Conservation (phyloP, 2,329 filamentous ascomycete genomes). For the Apiospora phragmitis region DNA sequence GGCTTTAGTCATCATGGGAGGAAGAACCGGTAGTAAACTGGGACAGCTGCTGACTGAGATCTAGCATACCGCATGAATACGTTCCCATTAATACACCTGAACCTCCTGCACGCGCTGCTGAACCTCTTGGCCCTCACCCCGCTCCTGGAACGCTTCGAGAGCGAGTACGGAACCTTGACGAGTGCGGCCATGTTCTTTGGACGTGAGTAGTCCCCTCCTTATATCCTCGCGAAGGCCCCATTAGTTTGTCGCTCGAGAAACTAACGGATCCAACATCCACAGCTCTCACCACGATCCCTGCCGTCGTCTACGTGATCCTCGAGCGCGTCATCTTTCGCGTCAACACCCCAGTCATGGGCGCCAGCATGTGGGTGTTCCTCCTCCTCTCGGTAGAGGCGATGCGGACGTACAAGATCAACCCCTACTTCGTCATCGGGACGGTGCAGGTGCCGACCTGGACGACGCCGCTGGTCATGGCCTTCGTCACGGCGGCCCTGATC, state of each 20-base stretch:
- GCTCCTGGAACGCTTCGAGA: slow-evolving; percentile 91
- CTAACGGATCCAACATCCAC: slow-evolving; percentile 8
- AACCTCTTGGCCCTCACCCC: slow-evolving; percentile 81
- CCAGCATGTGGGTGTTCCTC: slow-evolving; percentile 92
- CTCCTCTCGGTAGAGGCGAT: slow-evolving; percentile 83
- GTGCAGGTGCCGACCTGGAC: slow-evolving; percentile 87
- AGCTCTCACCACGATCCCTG: slow-evolving; percentile 82
- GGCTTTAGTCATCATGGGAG: background rate
- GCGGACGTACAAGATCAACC: slow-evolving; percentile 80
- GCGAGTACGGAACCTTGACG: slow-evolving; percentile 86
- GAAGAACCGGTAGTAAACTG: background rate
- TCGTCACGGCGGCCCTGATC: slow-evolving; percentile 75
- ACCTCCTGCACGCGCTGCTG: slow-evolving; percentile 76
- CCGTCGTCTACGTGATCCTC: slow-evolving; percentile 75
- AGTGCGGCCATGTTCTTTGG: slow-evolving; percentile 87
- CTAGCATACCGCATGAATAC: slow-evolving; percentile 91
- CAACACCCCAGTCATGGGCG: slow-evolving; percentile 77
- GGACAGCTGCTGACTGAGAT: slow-evolving; percentile 6
- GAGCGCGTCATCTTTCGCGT: slow-evolving; percentile 71
- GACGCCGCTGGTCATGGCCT: slow-evolving; percentile 74
- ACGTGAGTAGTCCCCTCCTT: slow-evolving; percentile 59
- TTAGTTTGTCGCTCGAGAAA: background rate
- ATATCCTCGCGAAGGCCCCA: too few relatives aligned
- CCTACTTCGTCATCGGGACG: slow-evolving; percentile 65
- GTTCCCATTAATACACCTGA: slow-evolving; percentile 82